Percentiles rank a stretch among this genome's conserved stretches.
phyloP scores from a whole-genome alignment of 352 stramenopile species.

The Globisporangium orthogonon region DNA sequence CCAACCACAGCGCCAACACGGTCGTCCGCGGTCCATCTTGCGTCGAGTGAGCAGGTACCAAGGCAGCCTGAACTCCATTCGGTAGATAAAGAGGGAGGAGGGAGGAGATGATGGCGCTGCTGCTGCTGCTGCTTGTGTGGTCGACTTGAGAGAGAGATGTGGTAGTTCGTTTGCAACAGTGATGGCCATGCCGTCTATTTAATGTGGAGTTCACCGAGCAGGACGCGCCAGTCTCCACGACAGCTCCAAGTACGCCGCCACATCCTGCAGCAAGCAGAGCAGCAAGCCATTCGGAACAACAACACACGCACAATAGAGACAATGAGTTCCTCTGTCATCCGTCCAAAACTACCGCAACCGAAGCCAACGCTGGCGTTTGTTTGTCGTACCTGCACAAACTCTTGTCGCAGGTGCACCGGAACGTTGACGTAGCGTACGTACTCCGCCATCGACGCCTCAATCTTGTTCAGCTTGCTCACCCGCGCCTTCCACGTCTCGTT shows the following conservation, averaged over 20 bases:
- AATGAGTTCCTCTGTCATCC: background rate
- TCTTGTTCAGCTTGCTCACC: slow-evolving; percentile 67
- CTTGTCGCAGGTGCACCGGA: slow-evolving; percentile 30
- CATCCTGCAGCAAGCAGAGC: slow-evolving; percentile 10
- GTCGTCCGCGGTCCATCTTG: slow-evolving; percentile 33
- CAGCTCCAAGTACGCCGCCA: slow-evolving; percentile 26
- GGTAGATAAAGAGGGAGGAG: background rate
- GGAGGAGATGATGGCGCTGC: background rate
- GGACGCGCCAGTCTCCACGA: slow-evolving; percentile 18
- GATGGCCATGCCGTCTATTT: slow-evolving; percentile 2
- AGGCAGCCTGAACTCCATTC: slow-evolving; percentile 21
- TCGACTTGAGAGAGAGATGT: no score
- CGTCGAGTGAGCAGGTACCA: slow-evolving; percentile 50
- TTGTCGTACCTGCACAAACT: slow-evolving; percentile 49
- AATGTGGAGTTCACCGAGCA: slow-evolving; percentile 2
- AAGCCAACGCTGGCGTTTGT: background rate
- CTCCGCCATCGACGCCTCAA: slow-evolving; percentile 58
- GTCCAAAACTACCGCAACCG: no score
- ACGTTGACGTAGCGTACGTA: slow-evolving; percentile 70
- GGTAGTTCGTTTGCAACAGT: background rate
- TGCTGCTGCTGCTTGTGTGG: no score
- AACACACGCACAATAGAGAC: background rate
- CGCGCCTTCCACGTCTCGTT: slow-evolving; percentile 64
- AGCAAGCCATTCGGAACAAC: background rate
- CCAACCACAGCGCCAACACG: slow-evolving; percentile 15